Evolutionary conservation across 208 protist genomes (phyloP).

Genomic region (Trypanosoma theileri): DNA sequence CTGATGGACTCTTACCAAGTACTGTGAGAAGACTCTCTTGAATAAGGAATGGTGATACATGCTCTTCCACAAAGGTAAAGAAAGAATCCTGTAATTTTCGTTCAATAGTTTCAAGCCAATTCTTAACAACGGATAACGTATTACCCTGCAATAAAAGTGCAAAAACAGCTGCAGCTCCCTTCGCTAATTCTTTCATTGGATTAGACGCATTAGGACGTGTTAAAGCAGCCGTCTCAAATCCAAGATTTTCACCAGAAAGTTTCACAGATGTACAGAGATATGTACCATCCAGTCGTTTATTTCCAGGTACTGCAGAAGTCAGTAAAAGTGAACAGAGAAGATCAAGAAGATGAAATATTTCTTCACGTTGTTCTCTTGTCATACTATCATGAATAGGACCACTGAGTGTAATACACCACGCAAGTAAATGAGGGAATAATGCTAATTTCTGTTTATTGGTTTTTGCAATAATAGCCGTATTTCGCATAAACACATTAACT

Average conservation of each 20-base stretch:
- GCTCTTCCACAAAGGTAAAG: conserved; percentile 58
- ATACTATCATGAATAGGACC: conserved; percentile 8
- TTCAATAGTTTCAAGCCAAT: conserved; percentile 84
- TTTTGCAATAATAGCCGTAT: conserved; percentile 60
- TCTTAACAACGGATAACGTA: conserved; percentile 59
- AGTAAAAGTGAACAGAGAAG: conserved; percentile 69
- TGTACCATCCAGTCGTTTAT: conserved; percentile 60
- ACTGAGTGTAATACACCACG: conserved; percentile 65
- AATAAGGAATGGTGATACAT: conserved; percentile 74
- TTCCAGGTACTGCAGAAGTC: conserved; percentile 40
- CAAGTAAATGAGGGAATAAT: conserved; percentile 75
- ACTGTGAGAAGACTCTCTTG: conserved; percentile 73
- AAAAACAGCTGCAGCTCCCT: conserved; percentile 76
- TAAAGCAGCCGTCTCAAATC: conserved; percentile 62
- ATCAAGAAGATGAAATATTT: conserved; percentile 73
- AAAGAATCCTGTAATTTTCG: conserved; percentile 66
- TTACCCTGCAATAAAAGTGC: conserved; percentile 59
- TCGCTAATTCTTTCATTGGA: conserved; percentile 68
- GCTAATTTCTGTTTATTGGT: conserved; percentile 84
- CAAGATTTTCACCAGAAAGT: conserved; percentile 23
- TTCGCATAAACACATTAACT: conserved; percentile 46
- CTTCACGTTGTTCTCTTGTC: conserved; percentile 41
- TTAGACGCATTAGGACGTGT: conserved; percentile 45
- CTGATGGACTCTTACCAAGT: conserved; percentile 64
- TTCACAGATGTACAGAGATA: conserved; percentile 46